Conservation (phyloP, 306 rosid species). For the Hippophae rhamnoides region DNA sequence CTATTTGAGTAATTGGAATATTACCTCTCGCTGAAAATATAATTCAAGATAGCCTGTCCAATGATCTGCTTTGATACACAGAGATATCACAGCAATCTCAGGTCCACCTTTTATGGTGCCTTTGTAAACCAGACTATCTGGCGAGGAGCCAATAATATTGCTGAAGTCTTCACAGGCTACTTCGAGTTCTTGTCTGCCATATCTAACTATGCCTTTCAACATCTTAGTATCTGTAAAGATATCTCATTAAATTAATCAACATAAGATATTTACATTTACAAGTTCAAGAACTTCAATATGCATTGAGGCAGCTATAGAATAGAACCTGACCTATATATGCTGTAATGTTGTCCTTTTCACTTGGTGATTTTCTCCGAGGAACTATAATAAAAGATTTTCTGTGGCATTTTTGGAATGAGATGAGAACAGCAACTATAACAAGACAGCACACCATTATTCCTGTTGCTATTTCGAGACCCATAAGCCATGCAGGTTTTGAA, state of each 20-base stretch:
- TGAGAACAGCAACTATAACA: conserved; percentile 51
- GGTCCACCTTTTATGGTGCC: conserved; percentile 90
- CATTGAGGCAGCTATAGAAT: conserved; percentile 13
- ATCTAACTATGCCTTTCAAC: conserved; percentile 69
- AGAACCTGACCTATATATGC: conserved; percentile 51
- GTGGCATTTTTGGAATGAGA: conserved; percentile 55
- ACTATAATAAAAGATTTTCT: conserved; percentile 68
- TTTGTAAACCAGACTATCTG: conserved; percentile 92
- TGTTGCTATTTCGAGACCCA: conserved; percentile 68
- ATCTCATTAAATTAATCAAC: conserved; percentile 15
- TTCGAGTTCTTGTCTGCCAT: conserved; percentile 90
- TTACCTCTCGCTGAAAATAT: conserved; percentile 90
- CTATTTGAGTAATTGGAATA: not conserved
- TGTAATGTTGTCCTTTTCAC: conserved; percentile 54
- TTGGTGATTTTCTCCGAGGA: conserved; percentile 84
- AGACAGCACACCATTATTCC: conserved; percentile 72
- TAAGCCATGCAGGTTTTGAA: conserved; percentile 78
- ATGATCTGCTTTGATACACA: conserved; percentile 77
- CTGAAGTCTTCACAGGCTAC: conserved; percentile 98
- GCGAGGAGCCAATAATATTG: conserved; percentile 96
- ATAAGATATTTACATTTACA: conserved; percentile 3
- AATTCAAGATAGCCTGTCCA: conserved; percentile 94
- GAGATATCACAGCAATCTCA: conserved; percentile 89
- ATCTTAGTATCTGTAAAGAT: conserved; percentile 57
- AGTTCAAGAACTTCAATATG: conserved; percentile 7